Evolutionary conservation across 352 stramenopile species (phyloP).

Genomic region (Phytopythium aichiense): DNA sequence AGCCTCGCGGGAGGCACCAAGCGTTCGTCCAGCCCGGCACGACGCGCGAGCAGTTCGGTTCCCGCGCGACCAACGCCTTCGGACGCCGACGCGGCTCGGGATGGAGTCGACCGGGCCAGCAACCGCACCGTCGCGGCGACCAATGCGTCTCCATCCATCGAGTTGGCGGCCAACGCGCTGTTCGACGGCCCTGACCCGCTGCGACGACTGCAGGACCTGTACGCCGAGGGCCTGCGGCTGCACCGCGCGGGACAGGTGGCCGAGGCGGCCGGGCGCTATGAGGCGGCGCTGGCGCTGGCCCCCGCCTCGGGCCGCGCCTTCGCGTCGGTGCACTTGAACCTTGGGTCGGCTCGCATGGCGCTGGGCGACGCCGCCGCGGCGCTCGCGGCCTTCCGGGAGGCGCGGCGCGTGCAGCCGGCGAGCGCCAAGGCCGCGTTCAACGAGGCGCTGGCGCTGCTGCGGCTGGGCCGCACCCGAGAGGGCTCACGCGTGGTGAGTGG

Average conservation of each 20-base stretch:
- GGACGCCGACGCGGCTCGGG: not conserved
- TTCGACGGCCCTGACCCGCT: conserved; percentile 16
- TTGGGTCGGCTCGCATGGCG: conserved; percentile 48
- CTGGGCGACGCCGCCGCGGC: conserved; percentile 34
- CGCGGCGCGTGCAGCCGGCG: conserved; percentile 42
- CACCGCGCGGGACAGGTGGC: conserved; percentile 51
- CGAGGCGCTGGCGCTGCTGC: conserved; percentile 39
- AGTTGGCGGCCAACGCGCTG: conserved; percentile 3
- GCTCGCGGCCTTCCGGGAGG: conserved; percentile 30
- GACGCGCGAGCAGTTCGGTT: not conserved
- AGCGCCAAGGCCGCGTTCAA: conserved; percentile 67
- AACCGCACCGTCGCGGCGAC: not conserved
- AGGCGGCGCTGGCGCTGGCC: conserved; percentile 36
- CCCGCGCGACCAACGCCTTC: not conserved
- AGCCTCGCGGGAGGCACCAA: not conserved
- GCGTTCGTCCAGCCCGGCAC: not conserved
- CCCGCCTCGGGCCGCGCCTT: conserved; percentile 30
- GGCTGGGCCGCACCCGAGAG: conserved; percentile 21
- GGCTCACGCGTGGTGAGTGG: conserved; percentile 28
- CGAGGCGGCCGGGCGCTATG: conserved; percentile 44
- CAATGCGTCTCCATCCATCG: not conserved
- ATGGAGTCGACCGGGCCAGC: not conserved
- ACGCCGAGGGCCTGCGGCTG: conserved; percentile 51
- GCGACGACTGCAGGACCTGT: conserved; percentile 41
- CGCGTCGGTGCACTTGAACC: conserved; percentile 63